phyloP scores from a whole-genome alignment of 768 basidiomycete species.

The Coprinopsis strossmayeri region DNA sequence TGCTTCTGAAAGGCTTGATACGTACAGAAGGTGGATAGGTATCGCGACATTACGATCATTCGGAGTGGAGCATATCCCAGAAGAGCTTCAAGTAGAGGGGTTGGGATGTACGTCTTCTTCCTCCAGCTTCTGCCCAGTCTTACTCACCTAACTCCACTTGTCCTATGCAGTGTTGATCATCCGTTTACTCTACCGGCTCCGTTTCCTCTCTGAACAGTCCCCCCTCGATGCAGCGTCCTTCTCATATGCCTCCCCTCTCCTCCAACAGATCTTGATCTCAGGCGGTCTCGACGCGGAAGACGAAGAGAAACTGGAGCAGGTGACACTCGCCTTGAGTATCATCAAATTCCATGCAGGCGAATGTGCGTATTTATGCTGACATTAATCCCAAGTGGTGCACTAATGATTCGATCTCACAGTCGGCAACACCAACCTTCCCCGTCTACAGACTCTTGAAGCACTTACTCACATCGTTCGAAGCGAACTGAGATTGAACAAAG shows the following conservation, averaged over 20 bases:
- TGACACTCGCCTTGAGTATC: slow-evolving; percentile 65
- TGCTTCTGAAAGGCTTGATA: slow-evolving; percentile 69
- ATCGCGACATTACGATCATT: slow-evolving; percentile 78
- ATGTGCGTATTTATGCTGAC: slow-evolving; percentile 41
- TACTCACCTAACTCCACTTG: no score
- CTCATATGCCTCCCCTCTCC: slow-evolving; percentile 70
- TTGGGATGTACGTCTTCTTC: slow-evolving; percentile 42
- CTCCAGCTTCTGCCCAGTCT: no score
- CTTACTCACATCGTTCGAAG: slow-evolving; percentile 67
- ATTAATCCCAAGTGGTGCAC: not conserved
- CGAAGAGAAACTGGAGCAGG: slow-evolving; percentile 73
- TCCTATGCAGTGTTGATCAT: slow-evolving; percentile 56
- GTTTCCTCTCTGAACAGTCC: slow-evolving; percentile 71
- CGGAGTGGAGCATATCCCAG: slow-evolving; percentile 59
- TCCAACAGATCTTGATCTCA: slow-evolving; percentile 57
- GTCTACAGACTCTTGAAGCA: slow-evolving; percentile 57
- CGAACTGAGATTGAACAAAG: slow-evolving; percentile 79
- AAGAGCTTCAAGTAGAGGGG: slow-evolving; percentile 66
- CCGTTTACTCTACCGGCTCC: slow-evolving; percentile 80
- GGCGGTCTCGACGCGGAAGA: slow-evolving; percentile 68
- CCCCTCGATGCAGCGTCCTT: slow-evolving; percentile 86
- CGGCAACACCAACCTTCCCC: slow-evolving; percentile 64
- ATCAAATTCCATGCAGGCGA: slow-evolving; percentile 67
- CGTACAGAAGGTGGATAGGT: slow-evolving; percentile 65
- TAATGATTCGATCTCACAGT: slow-evolving; percentile 51